Evolutionary conservation across 345 rosid genomes (phyloP), one percentile per base, ranked within the genome.

Genomic region (Litchi chinensis): DNA sequence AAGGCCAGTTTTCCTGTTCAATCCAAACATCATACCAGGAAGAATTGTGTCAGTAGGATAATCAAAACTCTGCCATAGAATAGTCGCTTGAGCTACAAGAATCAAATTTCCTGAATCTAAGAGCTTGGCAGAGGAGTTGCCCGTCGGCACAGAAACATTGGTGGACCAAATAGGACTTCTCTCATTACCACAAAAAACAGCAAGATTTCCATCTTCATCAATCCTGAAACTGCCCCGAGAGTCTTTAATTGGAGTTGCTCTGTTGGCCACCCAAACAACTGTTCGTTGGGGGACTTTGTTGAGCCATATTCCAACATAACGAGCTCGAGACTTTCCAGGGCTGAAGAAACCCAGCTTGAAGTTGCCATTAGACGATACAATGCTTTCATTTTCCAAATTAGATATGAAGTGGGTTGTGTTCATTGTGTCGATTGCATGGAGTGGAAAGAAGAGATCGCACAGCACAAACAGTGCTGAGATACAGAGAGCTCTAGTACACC

Each of bases 181-280:
- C 4, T 46, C 22, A 70, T 5, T 59, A 11, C 26, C 43, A 21
- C 13, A 28, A 10, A 21, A 56, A 22, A 82, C 52, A 3, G 41
- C 82, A 3, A 86, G 80, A 11, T 76, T 73, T 40, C 88, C 81
- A n/a, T 15, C 54, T 18, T 32, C 39, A 32, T 64, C 43, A 10
- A 72, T n/a, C 2, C 60, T 32, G 16, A 85, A 70, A 59, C 62
- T 8, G 2, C 81, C 87, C 0, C 75, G 43, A n/a, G 77, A 68
- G 43, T 57, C 76, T 10, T 10, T 74, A 26, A 82, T 15, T 39
- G 83, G 80, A 37, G n/a, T 24, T 66, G 80, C 74, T 2, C 82
- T 69, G 41, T 79, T 85, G 15, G 85, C 87, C 2, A 85, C 85
- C 85, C 83, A 85, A 5, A 82, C 83, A 15, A 74, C 64, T 5